Conservation (phyloP, 2,329 filamentous ascomycete species). For the Tolypocladium amazonense region DNA sequence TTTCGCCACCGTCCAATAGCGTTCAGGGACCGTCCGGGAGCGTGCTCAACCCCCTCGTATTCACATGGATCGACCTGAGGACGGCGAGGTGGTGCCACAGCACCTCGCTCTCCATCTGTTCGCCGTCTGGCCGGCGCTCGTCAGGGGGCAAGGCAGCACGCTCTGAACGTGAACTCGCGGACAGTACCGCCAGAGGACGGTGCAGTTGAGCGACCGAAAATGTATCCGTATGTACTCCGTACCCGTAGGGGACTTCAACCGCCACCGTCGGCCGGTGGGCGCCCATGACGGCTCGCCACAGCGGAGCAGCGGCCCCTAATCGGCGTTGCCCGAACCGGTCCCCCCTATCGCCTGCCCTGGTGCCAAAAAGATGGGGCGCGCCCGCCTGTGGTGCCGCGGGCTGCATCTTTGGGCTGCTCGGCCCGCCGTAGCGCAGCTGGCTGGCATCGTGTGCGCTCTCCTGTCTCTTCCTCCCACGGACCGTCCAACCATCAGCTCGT, state of each 20-base stretch:
- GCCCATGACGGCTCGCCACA: neutral
- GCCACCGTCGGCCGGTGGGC: neutral
- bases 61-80: neutral
- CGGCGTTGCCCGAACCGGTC: neutral
- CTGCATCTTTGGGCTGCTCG: constrained; percentile 2
- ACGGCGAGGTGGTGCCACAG: neutral
- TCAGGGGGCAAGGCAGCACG: neutral
- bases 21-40: neutral
- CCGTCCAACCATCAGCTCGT: neutral
- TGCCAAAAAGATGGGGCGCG: neutral
- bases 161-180: neutral
- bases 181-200: too few relatives aligned
- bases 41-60: neutral
- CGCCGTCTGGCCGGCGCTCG: neutral
- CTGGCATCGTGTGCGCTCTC: constrained; percentile 3
- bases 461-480: neutral
- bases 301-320: neutral
- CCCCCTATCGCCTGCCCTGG: neutral
- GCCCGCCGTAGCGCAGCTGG: constrained; percentile 1
- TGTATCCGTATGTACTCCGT: too few relatives aligned
- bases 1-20: neutral
- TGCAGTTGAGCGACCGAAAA: too few relatives aligned
- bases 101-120: neutral
- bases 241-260: too few relatives aligned
- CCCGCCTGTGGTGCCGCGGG: neutral